Evolutionary conservation across 2,329 filamentous ascomycete genomes (phyloP).

Genomic region (Drechslerella stenobrocha): DNA sequence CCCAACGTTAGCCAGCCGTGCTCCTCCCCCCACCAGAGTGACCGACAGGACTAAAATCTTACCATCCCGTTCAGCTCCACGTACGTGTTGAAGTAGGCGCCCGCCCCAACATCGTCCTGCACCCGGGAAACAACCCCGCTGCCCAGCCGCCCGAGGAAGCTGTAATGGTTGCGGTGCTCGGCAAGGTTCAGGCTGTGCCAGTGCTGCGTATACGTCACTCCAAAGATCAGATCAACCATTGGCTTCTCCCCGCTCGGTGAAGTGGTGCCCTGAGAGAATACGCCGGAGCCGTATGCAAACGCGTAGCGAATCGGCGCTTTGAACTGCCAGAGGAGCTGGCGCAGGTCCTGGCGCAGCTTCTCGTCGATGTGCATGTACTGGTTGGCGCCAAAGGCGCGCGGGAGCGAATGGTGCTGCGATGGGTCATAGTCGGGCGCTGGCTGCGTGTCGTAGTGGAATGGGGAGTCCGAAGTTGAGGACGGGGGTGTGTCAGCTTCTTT

Average conservation of each 20-base stretch:
- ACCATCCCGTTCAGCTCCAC: conserved; percentile 85
- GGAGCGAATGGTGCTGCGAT: conserved; percentile 58
- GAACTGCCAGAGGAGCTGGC: conserved; percentile 87
- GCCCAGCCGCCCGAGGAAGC: conserved; percentile 76
- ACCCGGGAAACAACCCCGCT: conserved; percentile 82
- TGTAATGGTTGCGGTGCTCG: conserved; percentile 91
- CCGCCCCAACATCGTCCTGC: conserved; percentile 85
- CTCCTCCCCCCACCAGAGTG: not conserved
- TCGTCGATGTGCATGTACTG: conserved; percentile 95
- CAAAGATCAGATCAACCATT: conserved; percentile 98
- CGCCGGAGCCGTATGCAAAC: conserved; percentile 95
- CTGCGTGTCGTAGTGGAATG: conserved; percentile 36
- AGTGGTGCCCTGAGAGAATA: conserved; percentile 74
- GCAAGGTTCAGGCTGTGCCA: conserved; percentile 93
- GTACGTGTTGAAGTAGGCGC: conserved; percentile 97
- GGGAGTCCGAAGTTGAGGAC: not conserved
- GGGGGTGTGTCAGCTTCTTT: not conserved
- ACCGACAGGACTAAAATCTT: conserved; percentile 5
- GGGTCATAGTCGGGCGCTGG: conserved; percentile 42
- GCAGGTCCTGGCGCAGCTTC: conserved; percentile 88
- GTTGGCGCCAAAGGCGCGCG: conserved; percentile 86
- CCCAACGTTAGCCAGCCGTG: not conserved
- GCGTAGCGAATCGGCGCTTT: conserved; percentile 91
- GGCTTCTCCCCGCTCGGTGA: conserved; percentile 53
- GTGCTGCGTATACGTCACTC: conserved; percentile 89